These are phyloP conservation scores for Farysia itapuensis DNA, from an alignment of 1,284 basidiomycete species.

Conservation along the genomic window DNA sequence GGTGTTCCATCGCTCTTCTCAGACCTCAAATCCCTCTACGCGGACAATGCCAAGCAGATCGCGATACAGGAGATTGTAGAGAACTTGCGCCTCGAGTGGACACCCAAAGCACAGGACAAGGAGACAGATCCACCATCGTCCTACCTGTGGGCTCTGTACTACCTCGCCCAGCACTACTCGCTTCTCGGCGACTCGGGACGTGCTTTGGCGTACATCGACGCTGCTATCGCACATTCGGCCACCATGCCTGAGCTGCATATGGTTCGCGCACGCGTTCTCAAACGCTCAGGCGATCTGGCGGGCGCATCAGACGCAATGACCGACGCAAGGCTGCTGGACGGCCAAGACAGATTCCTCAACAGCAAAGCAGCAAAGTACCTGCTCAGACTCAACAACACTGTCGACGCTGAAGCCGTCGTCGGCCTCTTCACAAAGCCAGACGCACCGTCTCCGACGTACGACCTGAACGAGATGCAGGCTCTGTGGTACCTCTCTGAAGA, in stretches of 20 bases:
- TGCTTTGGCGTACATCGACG: slow-evolving; percentile 71
- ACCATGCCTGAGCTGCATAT: slow-evolving; percentile 89
- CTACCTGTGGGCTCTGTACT: slow-evolving; percentile 94
- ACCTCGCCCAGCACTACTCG: slow-evolving; percentile 87
- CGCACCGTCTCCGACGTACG: slow-evolving; percentile 72
- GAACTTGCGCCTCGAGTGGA: slow-evolving; percentile 37
- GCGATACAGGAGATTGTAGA: slow-evolving; percentile 72
- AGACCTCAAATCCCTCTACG: slow-evolving; percentile 86
- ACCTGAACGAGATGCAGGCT: slow-evolving; percentile 96
- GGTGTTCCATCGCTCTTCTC: slow-evolving; percentile 93
- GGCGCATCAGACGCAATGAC: slow-evolving; percentile 78
- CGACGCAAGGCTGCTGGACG: slow-evolving; percentile 81
- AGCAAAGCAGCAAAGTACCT: slow-evolving; percentile 91
- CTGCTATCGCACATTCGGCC: slow-evolving; percentile 79
- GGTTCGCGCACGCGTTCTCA: slow-evolving; percentile 79
- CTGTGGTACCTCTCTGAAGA: slow-evolving; percentile 83
- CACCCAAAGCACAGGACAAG: slow-evolving; percentile 6
- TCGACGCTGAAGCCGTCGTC: slow-evolving; percentile 60
- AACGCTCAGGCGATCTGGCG: slow-evolving; percentile 78
- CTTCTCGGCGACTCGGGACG: slow-evolving; percentile 61
- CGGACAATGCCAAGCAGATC: slow-evolving; percentile 68
- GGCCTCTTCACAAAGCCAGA: slow-evolving; percentile 56
- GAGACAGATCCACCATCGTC: slow-evolving; percentile 72
- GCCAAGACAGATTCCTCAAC: slow-evolving; percentile 94
- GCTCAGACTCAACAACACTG: slow-evolving; percentile 71